Base-by-base conservation (phyloP, 2,329 filamentous ascomycete genomes). In the Lecanosticta acicola region DNA sequence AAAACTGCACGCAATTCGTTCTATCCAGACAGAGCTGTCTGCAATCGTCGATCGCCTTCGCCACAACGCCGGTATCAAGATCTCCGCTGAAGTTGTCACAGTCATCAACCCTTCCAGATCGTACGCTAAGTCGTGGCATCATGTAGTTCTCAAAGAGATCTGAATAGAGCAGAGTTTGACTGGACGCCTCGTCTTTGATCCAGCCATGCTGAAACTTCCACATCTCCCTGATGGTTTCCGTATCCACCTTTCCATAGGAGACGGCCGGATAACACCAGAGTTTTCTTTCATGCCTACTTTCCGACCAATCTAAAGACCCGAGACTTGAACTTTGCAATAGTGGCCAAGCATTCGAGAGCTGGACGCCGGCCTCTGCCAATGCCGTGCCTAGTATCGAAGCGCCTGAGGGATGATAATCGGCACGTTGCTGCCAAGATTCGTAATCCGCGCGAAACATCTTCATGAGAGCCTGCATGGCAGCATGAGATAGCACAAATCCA, bases 401-500 rank as follows among this genome's bases (percentile, higher is more conserved):
- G 1, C 59, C 59, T 4, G 55, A 54, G 46, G 54, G 54, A 19
- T 59, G 56, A 2, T 37, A 43, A 14, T 55, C 52, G 4, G 56
- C 57, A 17, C 54, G 51, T 2, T 33, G 40, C 35, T 61, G 58
- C 37, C 48, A 53, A 8, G 54, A 46, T 9, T 66, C 56, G 3
- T 72, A 57, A 41, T 72, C 67, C 3, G 60, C 55, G 1, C 62
- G 58, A 41, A 71, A 74, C 19, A 72, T 68, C 8, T 53, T 40
- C n/a, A 57, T 52, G 11, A 55, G 50, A 4, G 40, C 18, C 19
- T 64, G 29, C 32, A 71, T 48, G 0, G 71, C 68, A 9, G 64
- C 60, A 14, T 67, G 61, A 0, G 71, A 72, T 4, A 72, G 51
- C n/a, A 72, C 45, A 17, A 71, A 69, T 2, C 69, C 70, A 2